Base-by-base conservation (phyloP, 306 rosid genomes). In the Vigna unguiculata region DNA sequence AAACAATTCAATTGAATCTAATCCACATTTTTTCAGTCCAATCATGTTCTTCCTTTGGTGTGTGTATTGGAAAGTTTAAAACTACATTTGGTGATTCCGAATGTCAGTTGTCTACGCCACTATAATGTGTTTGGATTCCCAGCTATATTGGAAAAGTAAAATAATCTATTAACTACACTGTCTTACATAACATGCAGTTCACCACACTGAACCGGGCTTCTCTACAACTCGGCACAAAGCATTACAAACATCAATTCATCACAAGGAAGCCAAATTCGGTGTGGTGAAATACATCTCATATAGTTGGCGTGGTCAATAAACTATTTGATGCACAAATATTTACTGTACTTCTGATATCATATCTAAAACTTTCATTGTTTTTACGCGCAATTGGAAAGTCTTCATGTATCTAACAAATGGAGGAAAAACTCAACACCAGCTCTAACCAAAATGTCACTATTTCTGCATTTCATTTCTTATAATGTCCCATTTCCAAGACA, bases 401-500 rank as follows among this genome's bases (percentile, higher is more conserved):
- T 64, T 5, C 11, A 9, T 9, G 5, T 38, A 14, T 40, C 73
- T 47, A 68, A 47, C 16, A 47, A 69, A 46, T 28, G 15, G 6
- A n/a, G 45, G 16, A 28, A 19, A 49, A 17, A 4, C 13, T n/a
- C 11, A 12, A 49, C 47, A 70, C 22, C 47, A 51, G 34, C 25
- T 32, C 6, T 53, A 36, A 38, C 20, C 76, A 71, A 71, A 71
- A 54, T 43, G 69, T 34, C 77, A 41, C 67, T 16, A 15, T 1
- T 54, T 22, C 41, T 55, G 36, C 25, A 21, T 57, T 54, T 24
- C 48, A 40, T 25, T 73, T 24, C 77, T 38, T 40, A 22, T 4
- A 72, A 55, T 7, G 40, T 25, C 14, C 78, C 57, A 73, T 57
- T 58, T 74, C 61, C 15, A 59, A 73, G 30, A 45, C 58, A 43